Conservation (phyloP, 2,329 filamentous ascomycete genomes). For the Trichoderma gracile region DNA sequence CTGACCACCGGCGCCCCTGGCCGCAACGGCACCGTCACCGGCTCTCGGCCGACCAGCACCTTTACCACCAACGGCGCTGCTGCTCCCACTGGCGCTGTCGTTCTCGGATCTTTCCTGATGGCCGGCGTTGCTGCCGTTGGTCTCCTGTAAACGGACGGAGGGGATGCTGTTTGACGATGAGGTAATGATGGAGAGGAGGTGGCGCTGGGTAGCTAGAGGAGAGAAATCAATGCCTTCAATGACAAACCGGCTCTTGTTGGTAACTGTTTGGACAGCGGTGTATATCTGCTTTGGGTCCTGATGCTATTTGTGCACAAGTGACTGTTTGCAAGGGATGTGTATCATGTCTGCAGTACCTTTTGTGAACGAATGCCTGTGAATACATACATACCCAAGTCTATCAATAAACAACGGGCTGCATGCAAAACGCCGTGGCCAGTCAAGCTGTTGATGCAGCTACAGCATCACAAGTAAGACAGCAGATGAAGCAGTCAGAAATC, state of each 20-base stretch:
- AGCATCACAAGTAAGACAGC: too few species aligned
- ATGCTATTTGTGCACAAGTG: not conserved
- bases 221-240: not conserved
- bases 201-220: not conserved
- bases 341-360: too few species aligned
- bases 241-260: not conserved
- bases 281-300: not conserved
- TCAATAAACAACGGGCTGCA: not conserved
- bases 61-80: constrained; percentile 27
- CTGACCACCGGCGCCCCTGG: not conserved
- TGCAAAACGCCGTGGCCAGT: not conserved
- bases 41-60: constrained; percentile 3
- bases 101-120: constrained; percentile 32
- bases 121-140: constrained; percentile 36
- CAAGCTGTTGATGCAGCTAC: not conserved
- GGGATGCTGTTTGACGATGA: not conserved
- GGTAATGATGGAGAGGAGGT: not conserved
- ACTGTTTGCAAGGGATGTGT: not conserved
- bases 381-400: not conserved
- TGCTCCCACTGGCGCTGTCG: constrained; percentile 33
- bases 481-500: too few species aligned
- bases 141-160: constrained; percentile 30
- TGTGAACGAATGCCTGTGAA: not conserved
- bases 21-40: constrained; percentile 10
- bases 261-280: not conserved